These are phyloP conservation scores for Stipa capillata DNA, from an alignment of 176 grass and related monocot genomes.

Conservation along the genomic window DNA sequence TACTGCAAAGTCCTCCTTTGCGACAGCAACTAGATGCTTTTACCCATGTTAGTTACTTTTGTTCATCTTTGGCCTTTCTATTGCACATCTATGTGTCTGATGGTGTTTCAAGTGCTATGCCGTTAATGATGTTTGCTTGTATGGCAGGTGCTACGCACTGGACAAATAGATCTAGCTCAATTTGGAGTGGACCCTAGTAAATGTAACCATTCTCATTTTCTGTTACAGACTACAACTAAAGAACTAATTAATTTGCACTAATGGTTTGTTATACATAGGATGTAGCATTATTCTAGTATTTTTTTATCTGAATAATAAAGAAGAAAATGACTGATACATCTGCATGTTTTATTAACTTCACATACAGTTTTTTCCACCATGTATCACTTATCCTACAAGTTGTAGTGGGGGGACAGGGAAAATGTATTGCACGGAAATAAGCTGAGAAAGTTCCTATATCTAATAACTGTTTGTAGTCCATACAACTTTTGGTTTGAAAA, in stretches of 20 bases:
- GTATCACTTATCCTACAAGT: background rate
- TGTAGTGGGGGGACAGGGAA: background rate
- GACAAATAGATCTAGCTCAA: constrained; percentile 86
- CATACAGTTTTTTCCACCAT: background rate
- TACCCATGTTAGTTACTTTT: constrained; percentile 54
- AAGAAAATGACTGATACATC: background rate
- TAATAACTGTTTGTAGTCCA: background rate
- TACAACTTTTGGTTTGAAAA: background rate
- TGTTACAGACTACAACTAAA: background rate
- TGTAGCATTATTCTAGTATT: background rate
- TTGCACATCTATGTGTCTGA: background rate
- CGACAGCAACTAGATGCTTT: constrained; percentile 92
- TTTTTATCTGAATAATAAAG: background rate
- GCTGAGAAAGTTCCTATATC: background rate
- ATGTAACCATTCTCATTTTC: constrained; percentile 45
- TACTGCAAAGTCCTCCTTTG: constrained; percentile 87
- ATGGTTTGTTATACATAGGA: background rate
- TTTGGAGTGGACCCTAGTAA: constrained; percentile 90
- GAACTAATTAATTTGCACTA: background rate
- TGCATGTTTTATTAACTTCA: background rate
- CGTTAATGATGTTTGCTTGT: constrained; percentile 22
- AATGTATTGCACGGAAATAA: background rate
- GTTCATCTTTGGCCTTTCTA: background rate
- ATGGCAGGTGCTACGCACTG: constrained; percentile 76
- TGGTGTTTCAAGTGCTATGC: background rate